Evolutionary conservation across 768 basidiomycete species (phyloP), one percentile per base, ranked within the genome.

Genomic region (Lentinula aciculospora): DNA sequence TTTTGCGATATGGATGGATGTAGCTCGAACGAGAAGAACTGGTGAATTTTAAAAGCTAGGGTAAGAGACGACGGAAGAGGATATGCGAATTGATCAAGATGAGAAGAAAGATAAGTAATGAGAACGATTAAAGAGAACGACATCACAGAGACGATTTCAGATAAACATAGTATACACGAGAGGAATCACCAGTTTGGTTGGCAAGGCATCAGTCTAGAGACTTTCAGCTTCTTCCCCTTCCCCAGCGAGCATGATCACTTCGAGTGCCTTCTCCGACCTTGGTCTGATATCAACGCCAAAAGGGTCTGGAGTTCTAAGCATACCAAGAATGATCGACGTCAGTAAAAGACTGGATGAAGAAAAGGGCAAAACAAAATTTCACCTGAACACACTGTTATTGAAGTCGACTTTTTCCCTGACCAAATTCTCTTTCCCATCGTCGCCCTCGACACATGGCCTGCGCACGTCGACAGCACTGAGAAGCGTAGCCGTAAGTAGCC

Each of bases 301-400:
- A 10, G 71, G 65, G 49, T 71, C 74, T 6, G 81, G 81, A n/a
- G 67, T 75, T 62, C 81, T 81, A 23, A 8, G 1, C 15, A 36
- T 49, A 7, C 56, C 21, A 46, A 40, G 31, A 5, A 2, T 27
- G 12, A 21, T 46, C 28, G 12, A 21, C 13, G 28, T 37, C 29
- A 56, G 17, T 17, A 29, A 61, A 54, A 17, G 48, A 36, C 13
- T 56, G 19, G 25, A 44, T 15, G 21, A 45, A 21, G 6, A 21
- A 47, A 59, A 10, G 32, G 12, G 19, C 46, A 49, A 45, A 10
- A 60, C 78, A 48, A 45, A 84, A 83, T 17, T n/a, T 53, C 13
- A 53, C 51, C 85, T 77, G 71, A 88, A 86, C 40, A 87, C 75
- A 12, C 83, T 64, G 66, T 87, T 86, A 31, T 85, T 76, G 62